phyloP scores from a whole-genome alignment of 2,329 filamentous ascomycete genomes.

The Apiospora rasikravindrae region DNA sequence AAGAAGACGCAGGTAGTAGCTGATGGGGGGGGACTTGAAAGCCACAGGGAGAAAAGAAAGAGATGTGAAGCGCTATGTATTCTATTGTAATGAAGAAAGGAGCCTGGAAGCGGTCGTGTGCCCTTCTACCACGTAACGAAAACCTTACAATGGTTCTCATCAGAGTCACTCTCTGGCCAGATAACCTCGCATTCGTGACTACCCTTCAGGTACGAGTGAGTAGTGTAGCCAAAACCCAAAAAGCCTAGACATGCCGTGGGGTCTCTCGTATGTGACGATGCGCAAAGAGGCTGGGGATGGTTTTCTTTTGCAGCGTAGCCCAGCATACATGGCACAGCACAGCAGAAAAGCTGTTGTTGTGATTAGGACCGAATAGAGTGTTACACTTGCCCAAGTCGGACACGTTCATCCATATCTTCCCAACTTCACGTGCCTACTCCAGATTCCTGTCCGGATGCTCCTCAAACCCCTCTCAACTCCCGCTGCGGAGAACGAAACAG shows the following conservation, averaged over 20 bases:
- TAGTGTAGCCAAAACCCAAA: conserved; percentile 9
- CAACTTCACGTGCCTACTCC: conserved; percentile 5
- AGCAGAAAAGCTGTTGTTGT: background rate
- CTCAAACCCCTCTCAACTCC: conserved; percentile 9
- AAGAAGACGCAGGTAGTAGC: background rate
- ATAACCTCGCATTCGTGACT: background rate
- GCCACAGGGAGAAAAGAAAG: background rate
- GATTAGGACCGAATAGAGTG: conserved; percentile 3
- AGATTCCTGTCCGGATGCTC: background rate
- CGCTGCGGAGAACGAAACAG: conserved; percentile 10
- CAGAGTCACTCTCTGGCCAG: background rate
- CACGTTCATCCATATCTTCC: background rate
- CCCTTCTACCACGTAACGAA: background rate
- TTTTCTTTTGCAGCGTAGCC: background rate
- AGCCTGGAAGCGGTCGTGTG: background rate
- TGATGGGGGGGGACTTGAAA: background rate
- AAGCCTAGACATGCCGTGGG: background rate
- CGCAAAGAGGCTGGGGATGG: background rate
- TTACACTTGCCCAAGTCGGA: background rate
- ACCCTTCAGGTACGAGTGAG: conserved; percentile 9
- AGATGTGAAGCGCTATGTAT: background rate
- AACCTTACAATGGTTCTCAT: background rate
- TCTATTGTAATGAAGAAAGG: background rate
- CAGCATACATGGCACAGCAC: background rate
- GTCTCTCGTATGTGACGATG: background rate